Evolutionary conservation across 2,329 filamentous ascomycete genomes (phyloP).

Genomic region (Aulographum hederae): DNA sequence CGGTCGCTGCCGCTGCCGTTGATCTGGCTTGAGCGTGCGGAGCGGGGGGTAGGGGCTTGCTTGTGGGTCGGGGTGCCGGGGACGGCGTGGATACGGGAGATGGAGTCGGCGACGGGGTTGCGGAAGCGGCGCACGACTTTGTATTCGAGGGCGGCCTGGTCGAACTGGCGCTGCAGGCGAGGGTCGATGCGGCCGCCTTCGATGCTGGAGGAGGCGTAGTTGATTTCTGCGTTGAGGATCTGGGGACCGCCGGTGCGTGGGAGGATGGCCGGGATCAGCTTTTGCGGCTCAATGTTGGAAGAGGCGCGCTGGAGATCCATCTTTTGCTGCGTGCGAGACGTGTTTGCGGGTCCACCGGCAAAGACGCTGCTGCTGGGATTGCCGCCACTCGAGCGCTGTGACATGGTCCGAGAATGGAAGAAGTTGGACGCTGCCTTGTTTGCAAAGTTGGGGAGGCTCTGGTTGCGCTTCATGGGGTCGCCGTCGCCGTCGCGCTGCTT

Average conservation of each 20-base stretch:
- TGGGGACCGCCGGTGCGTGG: constrained; percentile 15
- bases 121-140: constrained; percentile 55
- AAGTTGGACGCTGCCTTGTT: constrained; percentile 6
- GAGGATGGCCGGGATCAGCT: constrained; percentile 23
- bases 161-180: constrained; percentile 40
- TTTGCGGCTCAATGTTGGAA: constrained; percentile 46
- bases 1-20: neutral
- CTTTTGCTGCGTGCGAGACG: constrained; percentile 56
- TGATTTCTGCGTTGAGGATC: constrained; percentile 1
- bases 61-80: neutral
- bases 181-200: constrained; percentile 33
- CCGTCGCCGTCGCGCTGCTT: neutral
- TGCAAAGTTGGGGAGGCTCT: constrained; percentile 18
- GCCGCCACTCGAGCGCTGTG: too few relatives aligned
- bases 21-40: neutral
- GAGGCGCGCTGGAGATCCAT: constrained; percentile 56
- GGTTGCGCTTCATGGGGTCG: constrained; percentile 14
- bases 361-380: neutral
- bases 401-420: constrained; percentile 9
- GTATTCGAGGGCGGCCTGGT: constrained; percentile 55
- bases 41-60: neutral
- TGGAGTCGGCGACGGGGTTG: constrained; percentile 47
- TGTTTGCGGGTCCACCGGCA: constrained; percentile 6
- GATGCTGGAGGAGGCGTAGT: neutral
- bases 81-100: constrained; percentile 27